Conservation (phyloP, 75 land plant species). For the Pinus tabuliformis region DNA sequence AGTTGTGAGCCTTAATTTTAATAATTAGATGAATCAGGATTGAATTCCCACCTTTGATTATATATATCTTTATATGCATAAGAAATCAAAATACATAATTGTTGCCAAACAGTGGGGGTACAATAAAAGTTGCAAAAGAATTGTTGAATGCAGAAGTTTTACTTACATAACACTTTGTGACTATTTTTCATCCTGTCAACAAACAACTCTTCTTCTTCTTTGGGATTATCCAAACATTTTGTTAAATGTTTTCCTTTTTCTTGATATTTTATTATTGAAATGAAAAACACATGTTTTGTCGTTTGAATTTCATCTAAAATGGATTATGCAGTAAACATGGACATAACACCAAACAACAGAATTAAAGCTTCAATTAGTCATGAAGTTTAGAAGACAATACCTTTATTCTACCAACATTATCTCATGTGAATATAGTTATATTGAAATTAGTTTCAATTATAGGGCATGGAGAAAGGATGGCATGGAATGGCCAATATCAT, state of each 20-base stretch:
- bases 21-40: background rate
- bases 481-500: no score
- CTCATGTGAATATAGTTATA: no score
- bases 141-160: no score
- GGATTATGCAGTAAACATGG: background rate
- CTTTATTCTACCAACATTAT: slow-evolving; percentile 79
- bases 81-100: no score
- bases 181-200: background rate
- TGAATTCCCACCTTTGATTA: background rate
- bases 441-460: no score
- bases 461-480: no score
- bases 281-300: background rate
- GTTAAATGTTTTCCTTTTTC: no score
- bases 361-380: background rate
- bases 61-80: background rate
- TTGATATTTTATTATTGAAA: background rate
- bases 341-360: background rate
- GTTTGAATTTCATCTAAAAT: background rate
- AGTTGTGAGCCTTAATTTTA: background rate
- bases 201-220: no score
- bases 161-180: background rate
- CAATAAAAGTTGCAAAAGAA: no score
- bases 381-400: slow-evolving; percentile 23
- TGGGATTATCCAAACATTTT: no score
- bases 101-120: no score